Evolutionary conservation across 2,329 filamentous ascomycete genomes (phyloP).

Genomic region (Ophiostoma tasmaniense): DNA sequence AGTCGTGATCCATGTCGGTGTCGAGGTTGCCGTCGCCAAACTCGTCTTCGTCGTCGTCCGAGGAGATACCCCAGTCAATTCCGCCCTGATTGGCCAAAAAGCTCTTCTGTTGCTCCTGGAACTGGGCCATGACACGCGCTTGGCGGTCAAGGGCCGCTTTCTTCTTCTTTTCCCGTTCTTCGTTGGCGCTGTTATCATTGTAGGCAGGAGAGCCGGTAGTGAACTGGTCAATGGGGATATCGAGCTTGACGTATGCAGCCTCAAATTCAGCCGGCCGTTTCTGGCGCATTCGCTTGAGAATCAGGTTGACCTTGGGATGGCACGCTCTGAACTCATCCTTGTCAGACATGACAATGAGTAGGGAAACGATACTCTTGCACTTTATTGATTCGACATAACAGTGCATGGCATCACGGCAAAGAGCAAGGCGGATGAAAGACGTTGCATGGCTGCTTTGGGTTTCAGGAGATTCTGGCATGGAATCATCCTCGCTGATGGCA

Average conservation of each 20-base stretch:
- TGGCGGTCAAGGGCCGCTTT: slow-evolving; percentile 82
- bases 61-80: slow-evolving; percentile 72
- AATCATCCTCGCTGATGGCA: slow-evolving; percentile 73
- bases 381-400: not conserved
- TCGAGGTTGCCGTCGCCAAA: not conserved
- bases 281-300: slow-evolving; percentile 77
- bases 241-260: slow-evolving; percentile 53
- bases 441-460: slow-evolving; percentile 26
- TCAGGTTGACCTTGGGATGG: slow-evolving; percentile 73
- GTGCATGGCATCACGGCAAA: slow-evolving; percentile 50
- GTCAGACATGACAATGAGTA: slow-evolving; percentile 52
- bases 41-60: slow-evolving; percentile 56
- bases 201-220: slow-evolving; percentile 74
- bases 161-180: slow-evolving; percentile 77
- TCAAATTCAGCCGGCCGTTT: slow-evolving; percentile 69
- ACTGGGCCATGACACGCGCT: slow-evolving; percentile 92
- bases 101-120: slow-evolving; percentile 93
- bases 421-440: slow-evolving; percentile 66
- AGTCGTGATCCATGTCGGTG: slow-evolving; percentile 1
- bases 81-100: slow-evolving; percentile 85
- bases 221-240: slow-evolving; percentile 66
- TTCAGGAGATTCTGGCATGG: slow-evolving; percentile 20
- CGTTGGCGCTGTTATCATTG: slow-evolving; percentile 49
- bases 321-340: slow-evolving; percentile 74
- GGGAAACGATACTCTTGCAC: slow-evolving; percentile 53